Conservation (phyloP, 140 eudicot species). For the Eryngium alpinum region DNA sequence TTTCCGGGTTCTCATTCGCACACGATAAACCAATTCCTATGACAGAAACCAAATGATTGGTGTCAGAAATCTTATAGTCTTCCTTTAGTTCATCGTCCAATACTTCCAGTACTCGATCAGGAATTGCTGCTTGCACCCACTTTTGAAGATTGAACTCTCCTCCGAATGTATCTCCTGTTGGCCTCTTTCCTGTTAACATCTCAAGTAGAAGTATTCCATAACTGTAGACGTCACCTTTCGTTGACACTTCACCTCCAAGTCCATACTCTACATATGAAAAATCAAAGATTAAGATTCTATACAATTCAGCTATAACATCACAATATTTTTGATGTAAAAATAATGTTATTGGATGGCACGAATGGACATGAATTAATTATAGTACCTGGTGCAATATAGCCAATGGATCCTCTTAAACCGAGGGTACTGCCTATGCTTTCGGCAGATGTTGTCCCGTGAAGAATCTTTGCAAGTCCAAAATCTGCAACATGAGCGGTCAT, state of each 20-base stretch:
- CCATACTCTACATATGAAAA: constrained; percentile 15
- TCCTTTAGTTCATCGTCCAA: background rate
- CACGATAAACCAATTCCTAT: background rate
- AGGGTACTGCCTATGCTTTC: constrained; percentile 16
- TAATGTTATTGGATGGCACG: background rate
- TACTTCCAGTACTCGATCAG: background rate
- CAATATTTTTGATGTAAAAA: background rate
- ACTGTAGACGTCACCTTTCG: constrained; percentile 19
- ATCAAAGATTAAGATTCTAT: background rate
- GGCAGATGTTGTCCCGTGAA: constrained; percentile 4
- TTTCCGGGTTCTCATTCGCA: background rate
- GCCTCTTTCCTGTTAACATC: constrained; percentile 22
- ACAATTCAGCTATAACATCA: background rate
- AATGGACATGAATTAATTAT: background rate
- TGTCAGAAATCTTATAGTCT: background rate
- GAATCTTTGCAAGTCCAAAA: constrained; percentile 26
- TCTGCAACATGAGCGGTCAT: constrained; percentile 19
- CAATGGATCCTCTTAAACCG: constrained; percentile 22
- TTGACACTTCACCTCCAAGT: constrained; percentile 12
- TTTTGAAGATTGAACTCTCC: constrained; percentile 15
- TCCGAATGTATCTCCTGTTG: constrained; percentile 2
- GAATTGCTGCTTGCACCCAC: constrained; percentile 16
- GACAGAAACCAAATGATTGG: background rate
- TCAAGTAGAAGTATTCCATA: constrained; percentile 18
- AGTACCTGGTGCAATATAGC: constrained; percentile 32